These are phyloP conservation scores for Torrubiella hemipterigena DNA, from an alignment of 2,329 filamentous ascomycete genomes.

Conservation along the genomic window DNA sequence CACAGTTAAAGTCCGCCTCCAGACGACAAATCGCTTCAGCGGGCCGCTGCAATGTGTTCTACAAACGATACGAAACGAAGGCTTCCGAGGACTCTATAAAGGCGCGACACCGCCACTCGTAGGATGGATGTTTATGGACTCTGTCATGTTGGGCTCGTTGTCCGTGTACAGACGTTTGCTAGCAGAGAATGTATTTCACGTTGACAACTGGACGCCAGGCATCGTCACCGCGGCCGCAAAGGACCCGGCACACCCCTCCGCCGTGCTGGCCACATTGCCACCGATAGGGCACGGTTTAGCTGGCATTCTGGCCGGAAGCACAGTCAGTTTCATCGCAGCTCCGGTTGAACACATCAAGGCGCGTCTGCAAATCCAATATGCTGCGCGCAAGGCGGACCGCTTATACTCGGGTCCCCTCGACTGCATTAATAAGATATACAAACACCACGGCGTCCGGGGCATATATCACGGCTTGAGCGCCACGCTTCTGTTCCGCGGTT, in stretches of 20 bases:
- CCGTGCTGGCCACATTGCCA: conserved; percentile 41
- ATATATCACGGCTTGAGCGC: conserved; percentile 78
- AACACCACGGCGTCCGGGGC: conserved; percentile 63
- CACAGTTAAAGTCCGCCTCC: conserved; percentile 90
- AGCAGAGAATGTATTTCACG: conserved; percentile 67
- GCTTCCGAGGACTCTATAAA: conserved; percentile 80
- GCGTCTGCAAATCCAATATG: conserved; percentile 87
- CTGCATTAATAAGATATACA: conserved; percentile 59
- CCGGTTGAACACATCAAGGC: conserved; percentile 95
- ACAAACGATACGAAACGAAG: conserved; percentile 78
- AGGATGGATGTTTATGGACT: conserved; percentile 99
- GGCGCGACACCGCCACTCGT: conserved; percentile 83
- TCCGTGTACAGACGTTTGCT: conserved; percentile 81
- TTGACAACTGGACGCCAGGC: conserved; percentile 16
- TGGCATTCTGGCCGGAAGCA: conserved; percentile 75
- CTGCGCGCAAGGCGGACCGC: conserved; percentile 62
- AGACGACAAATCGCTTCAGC: conserved; percentile 70
- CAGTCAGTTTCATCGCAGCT: conserved; percentile 84
- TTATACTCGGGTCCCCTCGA: conserved; percentile 82
- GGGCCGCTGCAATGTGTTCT: conserved; percentile 78
- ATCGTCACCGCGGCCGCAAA: conserved; percentile 7
- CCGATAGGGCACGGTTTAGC: conserved; percentile 76
- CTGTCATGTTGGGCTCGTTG: conserved; percentile 77
- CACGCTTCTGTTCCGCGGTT: conserved; percentile 78
- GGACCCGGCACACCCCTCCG: conserved; percentile 11